Conservation (phyloP, 495 filamentous ascomycete species). For the Platismatia glauca region DNA sequence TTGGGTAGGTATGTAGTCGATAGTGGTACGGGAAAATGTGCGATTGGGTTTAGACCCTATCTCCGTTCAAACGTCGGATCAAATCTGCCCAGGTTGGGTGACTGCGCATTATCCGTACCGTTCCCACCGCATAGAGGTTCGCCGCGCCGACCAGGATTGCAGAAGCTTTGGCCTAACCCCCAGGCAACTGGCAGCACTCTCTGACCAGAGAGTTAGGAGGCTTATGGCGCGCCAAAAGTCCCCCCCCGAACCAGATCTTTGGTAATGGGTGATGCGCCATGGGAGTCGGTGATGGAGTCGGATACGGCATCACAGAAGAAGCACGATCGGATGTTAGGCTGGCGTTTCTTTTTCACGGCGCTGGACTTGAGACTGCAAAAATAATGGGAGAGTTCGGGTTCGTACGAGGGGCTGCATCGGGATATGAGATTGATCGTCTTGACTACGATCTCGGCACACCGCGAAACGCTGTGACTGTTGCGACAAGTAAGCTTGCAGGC, state of each 20-base stretch:
- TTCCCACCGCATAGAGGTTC: background rate
- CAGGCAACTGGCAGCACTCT: conserved; percentile 1
- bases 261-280: conserved; percentile 27
- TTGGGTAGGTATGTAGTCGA: no score
- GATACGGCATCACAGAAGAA: conserved; percentile 17
- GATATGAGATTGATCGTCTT: background rate
- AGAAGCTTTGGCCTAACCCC: background rate
- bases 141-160: background rate
- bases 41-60: no score
- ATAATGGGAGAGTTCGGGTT: background rate
- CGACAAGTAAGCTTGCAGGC: background rate
- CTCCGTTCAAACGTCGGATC: no score
- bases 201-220: background rate
- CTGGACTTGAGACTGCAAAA: conserved; percentile 2
- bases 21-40: no score
- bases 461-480: background rate
- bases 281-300: conserved; percentile 22
- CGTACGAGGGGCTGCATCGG: background rate
- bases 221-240: conserved; percentile 23
- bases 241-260: conserved; percentile 26
- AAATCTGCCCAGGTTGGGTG: no score
- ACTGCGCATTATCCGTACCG: background rate
- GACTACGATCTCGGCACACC: background rate
- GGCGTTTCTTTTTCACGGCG: conserved; percentile 5
- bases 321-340: conserved; percentile 1